Evolutionary conservation across 306 rosid genomes (phyloP).

Genomic region (Trifolium dubium): DNA sequence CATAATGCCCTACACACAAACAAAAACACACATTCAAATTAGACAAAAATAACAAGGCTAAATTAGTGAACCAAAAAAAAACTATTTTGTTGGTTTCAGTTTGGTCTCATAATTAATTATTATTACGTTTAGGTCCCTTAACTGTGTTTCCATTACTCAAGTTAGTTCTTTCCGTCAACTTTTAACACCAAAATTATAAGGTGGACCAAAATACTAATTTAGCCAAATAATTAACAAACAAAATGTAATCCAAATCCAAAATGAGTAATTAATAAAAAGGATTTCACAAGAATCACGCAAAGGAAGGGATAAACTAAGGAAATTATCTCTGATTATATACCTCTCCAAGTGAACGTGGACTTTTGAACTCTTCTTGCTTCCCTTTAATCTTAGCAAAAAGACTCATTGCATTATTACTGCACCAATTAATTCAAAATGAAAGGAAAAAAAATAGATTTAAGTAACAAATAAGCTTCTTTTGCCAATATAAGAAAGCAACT

Average conservation of each 20-base stretch:
- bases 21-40: not conserved
- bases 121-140: too few species aligned
- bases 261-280: constrained; percentile 20
- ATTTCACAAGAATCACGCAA: not conserved
- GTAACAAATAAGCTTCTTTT: not conserved
- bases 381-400: constrained; percentile 75
- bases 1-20: constrained; percentile 36
- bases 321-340: constrained; percentile 47
- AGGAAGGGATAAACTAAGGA: not conserved
- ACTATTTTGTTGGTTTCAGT: too few species aligned
- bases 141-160: too few species aligned
- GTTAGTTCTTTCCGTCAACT: too few species aligned
- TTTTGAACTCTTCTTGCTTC: constrained; percentile 55
- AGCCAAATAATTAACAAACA: not conserved
- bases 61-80: too few species aligned
- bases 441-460: not conserved
- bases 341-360: constrained; percentile 75
- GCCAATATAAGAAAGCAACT: not conserved
- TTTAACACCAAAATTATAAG: too few species aligned
- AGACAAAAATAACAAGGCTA: not conserved
- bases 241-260: not conserved
- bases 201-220: too few species aligned
- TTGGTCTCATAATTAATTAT: too few species aligned
- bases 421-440: constrained; percentile 4
- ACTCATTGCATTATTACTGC: constrained; percentile 93